phyloP scores from a whole-genome alignment of 1,139 yeast genomes.

The Oligophagozyma castellii region DNA sequence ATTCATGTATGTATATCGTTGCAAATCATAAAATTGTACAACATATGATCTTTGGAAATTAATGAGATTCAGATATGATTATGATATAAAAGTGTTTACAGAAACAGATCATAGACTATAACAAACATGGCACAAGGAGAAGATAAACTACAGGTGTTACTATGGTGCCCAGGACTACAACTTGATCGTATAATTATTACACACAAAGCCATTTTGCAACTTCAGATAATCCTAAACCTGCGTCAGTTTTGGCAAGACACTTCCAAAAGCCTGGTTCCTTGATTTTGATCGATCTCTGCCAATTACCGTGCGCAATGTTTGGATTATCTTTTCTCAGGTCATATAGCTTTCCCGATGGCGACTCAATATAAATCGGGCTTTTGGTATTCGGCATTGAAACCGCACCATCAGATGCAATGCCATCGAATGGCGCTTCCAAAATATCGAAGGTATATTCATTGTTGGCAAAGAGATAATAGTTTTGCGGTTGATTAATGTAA shows the following conservation, averaged over 20 bases:
- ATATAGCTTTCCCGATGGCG: conserved; percentile 72
- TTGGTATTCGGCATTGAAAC: conserved; percentile 28
- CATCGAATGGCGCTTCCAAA: conserved; percentile 49
- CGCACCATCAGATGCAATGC: conserved; percentile 31
- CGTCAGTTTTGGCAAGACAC: conserved; percentile 68
- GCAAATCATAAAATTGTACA: no score
- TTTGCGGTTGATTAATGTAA: conserved; percentile 77
- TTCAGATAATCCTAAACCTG: conserved; percentile 75
- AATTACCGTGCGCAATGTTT: conserved; percentile 36
- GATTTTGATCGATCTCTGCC: conserved; percentile 45
- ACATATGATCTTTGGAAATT: no score
- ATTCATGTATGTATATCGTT: no score
- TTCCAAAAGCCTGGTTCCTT: conserved; percentile 72
- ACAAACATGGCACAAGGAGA: neutral
- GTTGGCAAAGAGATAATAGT: conserved; percentile 41
- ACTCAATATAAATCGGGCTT: conserved; percentile 51
- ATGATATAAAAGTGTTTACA: no score
- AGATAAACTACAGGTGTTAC: neutral
- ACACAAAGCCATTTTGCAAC: conserved; percentile 83
- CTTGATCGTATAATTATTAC: conserved; percentile 7
- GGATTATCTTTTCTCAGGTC: conserved; percentile 40
- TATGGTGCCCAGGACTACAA: no score
- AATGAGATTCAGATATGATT: no score
- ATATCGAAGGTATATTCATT: conserved; percentile 53
- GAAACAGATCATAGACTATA: neutral